Evolutionary conservation across 2,329 filamentous ascomycete species (phyloP).

Genomic region (Dichotomopilus funicola): DNA sequence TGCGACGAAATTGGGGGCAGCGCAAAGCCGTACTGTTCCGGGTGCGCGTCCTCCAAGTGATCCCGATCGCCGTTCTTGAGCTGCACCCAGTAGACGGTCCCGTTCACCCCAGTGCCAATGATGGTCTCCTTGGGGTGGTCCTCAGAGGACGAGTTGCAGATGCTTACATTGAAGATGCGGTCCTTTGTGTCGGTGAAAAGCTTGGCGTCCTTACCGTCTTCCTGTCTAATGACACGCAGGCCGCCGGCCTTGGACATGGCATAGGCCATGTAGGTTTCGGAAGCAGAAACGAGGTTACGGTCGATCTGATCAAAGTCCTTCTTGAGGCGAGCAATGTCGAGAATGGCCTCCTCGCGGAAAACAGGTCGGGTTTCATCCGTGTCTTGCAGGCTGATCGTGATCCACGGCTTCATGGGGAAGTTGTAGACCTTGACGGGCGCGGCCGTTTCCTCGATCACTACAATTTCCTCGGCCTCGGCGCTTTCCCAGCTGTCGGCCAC

Average conservation of each 20-base stretch:
- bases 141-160: conserved; percentile 62
- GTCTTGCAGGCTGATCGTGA: conserved; percentile 71
- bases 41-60: conserved; percentile 67
- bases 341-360: conserved; percentile 73
- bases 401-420: conserved; percentile 95
- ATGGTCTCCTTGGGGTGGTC: conserved; percentile 67
- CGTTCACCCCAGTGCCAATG: conserved; percentile 88
- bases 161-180: conserved; percentile 87
- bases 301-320: conserved; percentile 98
- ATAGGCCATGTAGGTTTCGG: conserved; percentile 87
- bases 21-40: conserved; percentile 80
- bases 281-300: conserved; percentile 83
- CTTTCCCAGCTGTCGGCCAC: conserved; percentile 90
- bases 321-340: conserved; percentile 90
- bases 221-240: conserved; percentile 87
- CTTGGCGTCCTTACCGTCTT: conserved; percentile 85
- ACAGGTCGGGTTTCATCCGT: conserved; percentile 50
- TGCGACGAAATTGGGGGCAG: conserved; percentile 80
- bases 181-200: conserved; percentile 88
- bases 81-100: conserved; percentile 92
- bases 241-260: conserved; percentile 90
- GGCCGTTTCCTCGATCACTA: conserved; percentile 57
- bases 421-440: conserved; percentile 76
- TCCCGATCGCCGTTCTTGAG: conserved; percentile 73
- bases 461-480: conserved; percentile 64